Conservation (phyloP, 768 basidiomycete species). For the Sarcomyxa edulis region DNA sequence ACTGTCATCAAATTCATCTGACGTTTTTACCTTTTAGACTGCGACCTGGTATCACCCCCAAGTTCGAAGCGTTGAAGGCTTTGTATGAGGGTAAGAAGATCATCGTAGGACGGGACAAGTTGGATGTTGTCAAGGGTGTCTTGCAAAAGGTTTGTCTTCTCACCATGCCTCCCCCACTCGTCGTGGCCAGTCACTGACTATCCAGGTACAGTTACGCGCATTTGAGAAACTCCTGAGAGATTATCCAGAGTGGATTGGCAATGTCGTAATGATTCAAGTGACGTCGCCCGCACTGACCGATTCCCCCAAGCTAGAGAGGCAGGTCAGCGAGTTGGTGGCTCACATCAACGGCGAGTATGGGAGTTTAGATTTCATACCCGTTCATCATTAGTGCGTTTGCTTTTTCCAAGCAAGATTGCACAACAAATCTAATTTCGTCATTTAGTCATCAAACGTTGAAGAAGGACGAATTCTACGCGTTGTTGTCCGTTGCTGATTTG, state of each 20-base stretch:
- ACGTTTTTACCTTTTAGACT: conserved; percentile 35
- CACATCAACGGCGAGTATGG: conserved; percentile 97
- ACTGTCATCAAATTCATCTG: background rate
- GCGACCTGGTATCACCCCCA: conserved; percentile 83
- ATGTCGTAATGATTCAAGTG: conserved; percentile 86
- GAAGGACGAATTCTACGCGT: conserved; percentile 96
- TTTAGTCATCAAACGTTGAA: conserved; percentile 96
- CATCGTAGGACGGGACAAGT: conserved; percentile 94
- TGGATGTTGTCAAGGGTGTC: conserved; percentile 98
- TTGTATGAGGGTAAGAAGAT: conserved; percentile 98
- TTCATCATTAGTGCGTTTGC: conserved; percentile 88
- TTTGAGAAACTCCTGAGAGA: conserved; percentile 92
- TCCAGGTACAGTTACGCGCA: conserved; percentile 74
- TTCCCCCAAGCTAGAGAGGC: conserved; percentile 88
- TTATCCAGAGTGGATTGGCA: conserved; percentile 94
- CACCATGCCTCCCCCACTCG: background rate
- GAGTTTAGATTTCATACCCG: conserved; percentile 89
- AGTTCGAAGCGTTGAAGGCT: conserved; percentile 74
- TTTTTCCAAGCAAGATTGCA: too few species aligned
- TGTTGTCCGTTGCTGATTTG: conserved; percentile 88
- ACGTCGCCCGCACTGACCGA: conserved; percentile 92
- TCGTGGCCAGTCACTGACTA: background rate
- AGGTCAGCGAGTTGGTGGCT: conserved; percentile 89
- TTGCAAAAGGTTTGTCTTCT: conserved; percentile 70
- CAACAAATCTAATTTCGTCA: background rate